phyloP scores from a whole-genome alignment of 768 basidiomycete genomes.

The Suillus placidus region DNA sequence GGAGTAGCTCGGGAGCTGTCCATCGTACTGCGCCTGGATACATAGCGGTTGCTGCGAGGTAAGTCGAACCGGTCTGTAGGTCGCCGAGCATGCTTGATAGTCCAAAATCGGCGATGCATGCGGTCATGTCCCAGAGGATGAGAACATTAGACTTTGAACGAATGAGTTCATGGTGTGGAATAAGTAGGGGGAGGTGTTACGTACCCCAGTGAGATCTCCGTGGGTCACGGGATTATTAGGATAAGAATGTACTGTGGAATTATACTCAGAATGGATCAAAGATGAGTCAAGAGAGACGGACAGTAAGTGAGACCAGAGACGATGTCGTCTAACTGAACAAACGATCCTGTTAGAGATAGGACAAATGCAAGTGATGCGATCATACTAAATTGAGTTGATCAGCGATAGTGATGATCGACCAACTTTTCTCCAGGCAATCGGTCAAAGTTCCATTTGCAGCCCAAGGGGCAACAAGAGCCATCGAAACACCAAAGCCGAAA shows the following conservation, averaged over 20 bases:
- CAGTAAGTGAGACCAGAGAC: conserved; percentile 14
- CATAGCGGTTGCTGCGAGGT: conserved; percentile 29
- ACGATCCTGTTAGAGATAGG: background rate
- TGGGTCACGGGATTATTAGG: conserved; percentile 15
- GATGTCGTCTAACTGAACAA: conserved; percentile 9
- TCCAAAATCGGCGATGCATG: conserved; percentile 46
- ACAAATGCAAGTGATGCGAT: background rate
- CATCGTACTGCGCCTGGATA: conserved; percentile 44
- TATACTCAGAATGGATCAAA: background rate
- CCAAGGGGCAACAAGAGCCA: conserved; percentile 28
- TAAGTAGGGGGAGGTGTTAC: conserved; percentile 1
- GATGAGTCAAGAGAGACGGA: background rate
- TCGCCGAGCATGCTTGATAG: conserved; percentile 40
- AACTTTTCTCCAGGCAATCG: background rate
- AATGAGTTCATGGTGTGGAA: background rate
- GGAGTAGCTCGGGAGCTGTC: conserved; percentile 42
- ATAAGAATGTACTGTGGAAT: conserved; percentile 12
- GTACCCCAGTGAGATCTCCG: conserved; percentile 31
- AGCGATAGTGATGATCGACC: background rate
- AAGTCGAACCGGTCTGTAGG: conserved; percentile 36
- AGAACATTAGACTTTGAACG: conserved; percentile 25
- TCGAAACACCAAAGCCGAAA: conserved; percentile 24
- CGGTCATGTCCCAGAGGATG: conserved; percentile 41
- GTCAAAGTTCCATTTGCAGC: conserved; percentile 21
- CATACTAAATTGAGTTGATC: background rate